Evolutionary conservation across 345 rosid species (phyloP).

Genomic region (Brassica rapa): DNA sequence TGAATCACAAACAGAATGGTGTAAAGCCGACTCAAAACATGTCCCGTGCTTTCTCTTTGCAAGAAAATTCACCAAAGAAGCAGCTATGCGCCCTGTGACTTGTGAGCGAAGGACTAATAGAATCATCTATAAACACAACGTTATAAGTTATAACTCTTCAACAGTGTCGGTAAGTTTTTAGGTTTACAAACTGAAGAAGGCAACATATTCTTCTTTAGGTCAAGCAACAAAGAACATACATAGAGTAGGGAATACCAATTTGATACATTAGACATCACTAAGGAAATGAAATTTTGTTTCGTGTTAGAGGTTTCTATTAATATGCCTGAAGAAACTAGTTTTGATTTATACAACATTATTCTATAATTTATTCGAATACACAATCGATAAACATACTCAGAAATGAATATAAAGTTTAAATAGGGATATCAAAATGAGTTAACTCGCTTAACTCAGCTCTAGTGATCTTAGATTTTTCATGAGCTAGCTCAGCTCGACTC

Average conservation of each 20-base stretch:
- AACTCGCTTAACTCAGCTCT: too few relatives aligned
- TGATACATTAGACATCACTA: conserved; percentile 12
- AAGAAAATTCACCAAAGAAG: conserved; percentile 83
- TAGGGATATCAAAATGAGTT: too few relatives aligned
- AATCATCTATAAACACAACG: conserved; percentile 41
- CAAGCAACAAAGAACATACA: conserved; percentile 10
- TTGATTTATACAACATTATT: neutral
- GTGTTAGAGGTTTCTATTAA: neutral
- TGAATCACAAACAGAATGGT: conserved; percentile 82
- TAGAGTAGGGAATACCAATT: conserved; percentile 23
- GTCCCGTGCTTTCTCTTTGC: conserved; percentile 84
- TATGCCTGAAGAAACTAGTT: neutral
- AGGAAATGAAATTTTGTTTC: neutral
- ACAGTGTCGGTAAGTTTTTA: conserved; percentile 10
- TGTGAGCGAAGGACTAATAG: conserved; percentile 64
- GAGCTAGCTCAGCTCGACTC: too few relatives aligned
- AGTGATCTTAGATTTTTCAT: too few relatives aligned
- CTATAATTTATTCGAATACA: neutral
- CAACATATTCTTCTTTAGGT: conserved; percentile 1
- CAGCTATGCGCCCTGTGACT: conserved; percentile 83
- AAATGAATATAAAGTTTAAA: too few relatives aligned
- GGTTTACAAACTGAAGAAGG: conserved; percentile 5
- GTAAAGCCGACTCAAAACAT: conserved; percentile 47
- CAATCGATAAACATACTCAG: too few relatives aligned
- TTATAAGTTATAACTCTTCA: conserved; percentile 19